These are phyloP conservation scores for Neonectria hederae DNA, from an alignment of 2,329 filamentous ascomycete species.

Conservation along the genomic window DNA sequence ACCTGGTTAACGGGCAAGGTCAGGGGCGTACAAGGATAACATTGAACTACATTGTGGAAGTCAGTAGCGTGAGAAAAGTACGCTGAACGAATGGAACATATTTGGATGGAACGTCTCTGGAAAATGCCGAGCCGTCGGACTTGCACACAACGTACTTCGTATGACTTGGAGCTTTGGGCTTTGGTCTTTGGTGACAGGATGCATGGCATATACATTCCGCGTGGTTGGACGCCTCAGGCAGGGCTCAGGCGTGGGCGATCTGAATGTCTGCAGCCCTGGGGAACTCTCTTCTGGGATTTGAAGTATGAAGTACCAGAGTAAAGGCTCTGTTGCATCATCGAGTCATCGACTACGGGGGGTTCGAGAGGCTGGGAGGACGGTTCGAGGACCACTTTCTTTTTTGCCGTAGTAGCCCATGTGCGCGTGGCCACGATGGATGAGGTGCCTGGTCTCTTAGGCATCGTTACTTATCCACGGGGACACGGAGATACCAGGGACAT, in stretches of 20 bases:
- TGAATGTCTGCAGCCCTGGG: constrained; percentile 14
- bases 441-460: background rate
- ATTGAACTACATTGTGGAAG: constrained; percentile 6
- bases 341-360: background rate
- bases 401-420: background rate
- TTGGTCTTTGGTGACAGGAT: background rate
- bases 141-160: background rate
- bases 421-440: background rate
- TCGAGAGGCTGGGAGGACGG: background rate
- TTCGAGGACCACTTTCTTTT: background rate
- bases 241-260: constrained; percentile 22
- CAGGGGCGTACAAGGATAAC: constrained; percentile 17
- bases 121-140: background rate
- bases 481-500: background rate
- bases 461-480: background rate
- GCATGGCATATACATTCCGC: constrained; percentile 7
- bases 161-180: too few relatives aligned
- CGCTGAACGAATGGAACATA: constrained; percentile 8
- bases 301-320: background rate
- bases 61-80: constrained; percentile 9
- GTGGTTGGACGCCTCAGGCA: constrained; percentile 9
- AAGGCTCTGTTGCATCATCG: background rate
- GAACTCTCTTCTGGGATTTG: background rate
- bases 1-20: constrained; percentile 13
- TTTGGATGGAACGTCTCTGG: background rate